Base-by-base conservation (phyloP, 208 protist species). In the Acanthamoeba triangularis region DNA sequence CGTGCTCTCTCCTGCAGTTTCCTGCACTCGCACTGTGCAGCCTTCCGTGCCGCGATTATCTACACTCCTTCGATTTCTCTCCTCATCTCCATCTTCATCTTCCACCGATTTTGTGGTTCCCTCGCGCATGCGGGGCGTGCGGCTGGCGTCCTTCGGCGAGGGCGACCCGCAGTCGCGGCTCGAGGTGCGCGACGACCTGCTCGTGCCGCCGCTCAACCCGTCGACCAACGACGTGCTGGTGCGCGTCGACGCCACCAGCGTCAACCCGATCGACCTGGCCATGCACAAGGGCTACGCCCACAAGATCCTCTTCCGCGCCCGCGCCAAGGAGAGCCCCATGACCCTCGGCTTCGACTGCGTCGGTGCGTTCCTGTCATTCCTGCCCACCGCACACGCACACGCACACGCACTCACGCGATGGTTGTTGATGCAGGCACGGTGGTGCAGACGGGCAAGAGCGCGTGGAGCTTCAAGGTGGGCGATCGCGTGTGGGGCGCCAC, bases 261-360 rank as follows among this genome's bases (percentile, higher is more conserved):
- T 85, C 78, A 85, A 85, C 33, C 78, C 78, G 25, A 85, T 85
- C 37, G 78, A 85, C 78, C 78, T 85, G 10, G 78, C 33, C 78
- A 54, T 85, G n/a, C 41, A 41, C n/a, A 41, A 52, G 25, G 78
- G 78, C 37, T 85, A 28, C 49, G 78, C 47, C 25, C 41, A 11
- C 41, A 49, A 85, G 10, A 30, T 85, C 28, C 49, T 85, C 78
- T 85, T 85, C 49, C 78, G 49, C 47, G 78, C 78, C 41, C 78
- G 78, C 47, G 47, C 78, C 41, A 61, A 49, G 78, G 78, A 59
- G 47, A 85, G 78, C 13, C 47, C 78, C 33, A n/a, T 61, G 47
- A 25, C 49, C 28, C 78, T 85, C 47, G 78, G 78, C 41, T 85
- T 85, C 33, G 78, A 85, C 49, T 85, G 78, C 78, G 41, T 85